A percentile compares a stretch with the other conserved stretches of the same genome.
phyloP scores from a whole-genome alignment of 257 asterid genomes.

The Sherardia arvensis region DNA sequence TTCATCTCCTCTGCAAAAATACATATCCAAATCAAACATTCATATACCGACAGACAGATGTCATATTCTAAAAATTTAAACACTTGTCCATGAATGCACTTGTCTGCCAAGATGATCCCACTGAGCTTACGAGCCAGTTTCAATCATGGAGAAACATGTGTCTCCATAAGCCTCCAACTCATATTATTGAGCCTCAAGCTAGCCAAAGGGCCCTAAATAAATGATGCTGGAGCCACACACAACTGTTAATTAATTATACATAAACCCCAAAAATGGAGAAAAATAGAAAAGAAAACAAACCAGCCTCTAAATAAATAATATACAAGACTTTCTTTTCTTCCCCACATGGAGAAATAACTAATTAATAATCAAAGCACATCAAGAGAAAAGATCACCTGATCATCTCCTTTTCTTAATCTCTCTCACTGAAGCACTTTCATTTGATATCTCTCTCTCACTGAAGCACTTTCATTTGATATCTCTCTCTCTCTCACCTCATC shows the following conservation, averaged over 20 bases:
- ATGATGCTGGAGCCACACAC: constrained; percentile 28
- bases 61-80: constrained; percentile 9
- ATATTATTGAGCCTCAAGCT: constrained; percentile 21
- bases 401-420: constrained; percentile 5
- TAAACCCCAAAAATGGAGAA: not conserved
- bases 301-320: not conserved
- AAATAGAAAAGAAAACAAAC: not conserved
- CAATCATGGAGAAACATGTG: constrained; percentile 61
- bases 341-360: not conserved
- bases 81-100: constrained; percentile 26
- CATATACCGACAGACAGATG: constrained; percentile 24
- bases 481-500: not conserved
- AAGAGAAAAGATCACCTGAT: constrained; percentile 13
- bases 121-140: constrained; percentile 32
- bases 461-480: not conserved
- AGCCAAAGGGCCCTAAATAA: constrained; percentile 24
- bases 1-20: constrained; percentile 9
- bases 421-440: not conserved
- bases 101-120: constrained; percentile 6
- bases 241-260: not conserved
- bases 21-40: constrained; percentile 11
- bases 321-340: not conserved
- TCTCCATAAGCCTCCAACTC: constrained; percentile 42
- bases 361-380: not conserved
- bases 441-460: not conserved